These are phyloP conservation scores for Biscogniauxia marginata DNA, from an alignment of 2,329 filamentous ascomycete species.

Conservation along the genomic window DNA sequence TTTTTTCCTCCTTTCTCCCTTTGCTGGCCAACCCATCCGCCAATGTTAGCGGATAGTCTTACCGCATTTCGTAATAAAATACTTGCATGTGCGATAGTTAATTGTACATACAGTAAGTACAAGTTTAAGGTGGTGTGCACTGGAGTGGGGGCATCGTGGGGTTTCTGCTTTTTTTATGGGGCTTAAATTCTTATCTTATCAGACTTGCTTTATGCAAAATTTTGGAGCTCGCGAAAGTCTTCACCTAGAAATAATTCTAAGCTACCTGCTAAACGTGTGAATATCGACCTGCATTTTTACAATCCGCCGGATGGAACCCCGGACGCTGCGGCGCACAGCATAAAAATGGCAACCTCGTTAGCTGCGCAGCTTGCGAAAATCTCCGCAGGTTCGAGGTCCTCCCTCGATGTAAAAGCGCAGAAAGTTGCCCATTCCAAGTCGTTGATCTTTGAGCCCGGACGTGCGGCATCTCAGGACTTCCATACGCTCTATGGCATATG, in stretches of 20 bases:
- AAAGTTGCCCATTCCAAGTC: slow-evolving; percentile 91
- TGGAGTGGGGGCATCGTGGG: background rate
- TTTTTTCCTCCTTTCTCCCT: background rate
- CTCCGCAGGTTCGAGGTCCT: slow-evolving; percentile 83
- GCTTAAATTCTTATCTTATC: background rate
- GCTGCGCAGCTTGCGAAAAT: slow-evolving; percentile 93
- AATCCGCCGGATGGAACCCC: background rate
- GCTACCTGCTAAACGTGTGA: background rate
- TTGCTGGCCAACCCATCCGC: background rate
- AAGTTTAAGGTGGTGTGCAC: background rate
- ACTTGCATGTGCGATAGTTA: background rate
- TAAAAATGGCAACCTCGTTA: slow-evolving; percentile 76
- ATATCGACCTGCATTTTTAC: background rate
- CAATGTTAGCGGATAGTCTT: background rate
- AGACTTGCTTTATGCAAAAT: background rate
- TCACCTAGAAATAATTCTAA: background rate
- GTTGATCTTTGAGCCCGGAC: slow-evolving; percentile 83
- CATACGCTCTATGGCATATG: slow-evolving; percentile 86
- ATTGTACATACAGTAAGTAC: background rate
- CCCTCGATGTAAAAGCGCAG: slow-evolving; percentile 90
- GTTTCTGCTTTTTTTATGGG: background rate
- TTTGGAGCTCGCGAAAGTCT: background rate
- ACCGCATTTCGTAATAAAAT: background rate
- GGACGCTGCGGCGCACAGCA: background rate
- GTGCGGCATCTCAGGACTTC: slow-evolving; percentile 86